Base-by-base conservation (phyloP, 208 protist species). In the Leishmania mexicana region DNA sequence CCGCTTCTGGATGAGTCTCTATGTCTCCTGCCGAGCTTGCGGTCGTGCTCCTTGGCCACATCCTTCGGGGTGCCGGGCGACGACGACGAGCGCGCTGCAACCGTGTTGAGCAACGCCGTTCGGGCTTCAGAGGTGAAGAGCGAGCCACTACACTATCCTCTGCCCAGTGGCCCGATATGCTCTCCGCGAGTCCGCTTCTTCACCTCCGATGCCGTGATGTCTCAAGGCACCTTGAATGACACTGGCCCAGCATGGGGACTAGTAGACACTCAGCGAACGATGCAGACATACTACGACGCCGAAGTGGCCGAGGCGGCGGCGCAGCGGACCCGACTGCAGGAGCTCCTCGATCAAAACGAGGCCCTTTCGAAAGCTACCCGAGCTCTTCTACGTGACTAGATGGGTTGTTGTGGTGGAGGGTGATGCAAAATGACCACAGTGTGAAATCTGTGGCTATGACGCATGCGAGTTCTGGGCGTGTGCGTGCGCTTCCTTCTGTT, bases 301-400 rank as follows among this genome's bases (percentile, higher is more conserved):
- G 84, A 79, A 47, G 15, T 40, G 74, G 51, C 83, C 62, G 84
- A 85, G 81, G 47, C 53, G 24, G 35, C 67, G 53, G 79, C 75
- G 57, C 65, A n/a, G 51, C 65, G 76, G 74, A 60, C 65, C 73
- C n/a, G 77, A 64, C 85, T 89, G 42, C 65, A 87, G 54, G 80
- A 64, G 28, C 54, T 95, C 77, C 78, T 95, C 10, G 80, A 68
- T 2, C 83, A 83, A 24, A 92, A 81, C 60, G 85, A 81, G 8
- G 79, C 89, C 8, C 74, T 95, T 4, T 78, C 86, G 7, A 83
- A 80, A 2, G n/a, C 78, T 35, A 94, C 89, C 49, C 79, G 82
- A 11, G 83, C 83, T 11, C 80, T 94, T 31, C 75, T 94, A 15
- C 83, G 73, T 2, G 70, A 82, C 2, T 81, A 78, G 31, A 74